A percentile compares a stretch with the other conserved stretches of the same genome.
Conservation (phyloP, 345 rosid species). For the Gossypium stocksii region DNA sequence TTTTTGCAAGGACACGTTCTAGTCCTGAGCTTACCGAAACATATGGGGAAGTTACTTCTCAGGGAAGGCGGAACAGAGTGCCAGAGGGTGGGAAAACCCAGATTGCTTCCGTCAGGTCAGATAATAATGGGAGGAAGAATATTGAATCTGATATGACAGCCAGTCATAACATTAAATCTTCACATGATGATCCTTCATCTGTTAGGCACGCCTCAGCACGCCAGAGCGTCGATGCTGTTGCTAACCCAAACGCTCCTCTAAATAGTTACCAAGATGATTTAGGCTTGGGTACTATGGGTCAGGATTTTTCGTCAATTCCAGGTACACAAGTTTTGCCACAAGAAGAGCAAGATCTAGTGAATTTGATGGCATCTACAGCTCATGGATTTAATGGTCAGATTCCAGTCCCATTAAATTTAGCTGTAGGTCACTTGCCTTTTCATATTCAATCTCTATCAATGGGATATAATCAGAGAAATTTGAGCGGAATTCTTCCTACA, state of each 20-base stretch:
- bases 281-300: conserved; percentile 38
- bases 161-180: conserved; percentile 31
- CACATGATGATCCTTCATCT: conserved; percentile 46
- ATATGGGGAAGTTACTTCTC: conserved; percentile 52
- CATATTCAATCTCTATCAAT: conserved; percentile 50
- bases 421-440: conserved; percentile 55
- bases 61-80: conserved; percentile 42
- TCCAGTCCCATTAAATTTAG: conserved; percentile 59
- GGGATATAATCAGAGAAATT: conserved; percentile 66
- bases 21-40: conserved; percentile 95
- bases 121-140: conserved; percentile 49
- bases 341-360: conserved; percentile 75
- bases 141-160: conserved; percentile 44
- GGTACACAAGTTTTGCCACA: conserved; percentile 65
- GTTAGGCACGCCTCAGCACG: conserved; percentile 39
- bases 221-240: conserved; percentile 41
- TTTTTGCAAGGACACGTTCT: conserved; percentile 85
- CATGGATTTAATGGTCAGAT: conserved; percentile 73
- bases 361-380: conserved; percentile 54
- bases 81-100: conserved; percentile 59
- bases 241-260: conserved; percentile 42
- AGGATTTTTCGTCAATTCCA: conserved; percentile 39
- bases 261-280: conserved; percentile 50
- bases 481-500: conserved; percentile 54
- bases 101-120: conserved; percentile 39